Percentiles rank a stretch among this genome's conserved stretches.
Evolutionary conservation across 306 rosid genomes (phyloP).

Genomic region (Leucaena leucocephala): DNA sequence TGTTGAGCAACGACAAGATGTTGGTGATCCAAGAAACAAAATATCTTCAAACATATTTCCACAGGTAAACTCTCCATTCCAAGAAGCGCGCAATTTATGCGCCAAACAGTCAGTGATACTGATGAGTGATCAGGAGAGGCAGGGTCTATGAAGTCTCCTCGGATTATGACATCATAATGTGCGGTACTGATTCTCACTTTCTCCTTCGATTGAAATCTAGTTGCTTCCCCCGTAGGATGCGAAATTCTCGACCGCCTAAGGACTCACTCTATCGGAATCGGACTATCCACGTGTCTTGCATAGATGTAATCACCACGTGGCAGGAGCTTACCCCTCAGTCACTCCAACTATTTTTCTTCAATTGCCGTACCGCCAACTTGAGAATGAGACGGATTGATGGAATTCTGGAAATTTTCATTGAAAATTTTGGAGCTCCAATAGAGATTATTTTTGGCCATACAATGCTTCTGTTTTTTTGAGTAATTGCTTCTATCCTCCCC

Average conservation of each 20-base stretch:
- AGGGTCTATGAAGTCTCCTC: background rate
- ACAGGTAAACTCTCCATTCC: slow-evolving; percentile 63
- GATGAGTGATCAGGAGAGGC: background rate
- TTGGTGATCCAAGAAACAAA: slow-evolving; percentile 62
- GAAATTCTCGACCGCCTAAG: background rate
- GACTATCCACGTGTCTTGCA: background rate
- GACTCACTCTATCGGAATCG: slow-evolving; percentile 12
- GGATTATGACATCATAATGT: slow-evolving; percentile 5
- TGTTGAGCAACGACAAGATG: slow-evolving; percentile 60
- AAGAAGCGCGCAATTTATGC: slow-evolving; percentile 15
- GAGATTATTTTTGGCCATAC: no score
- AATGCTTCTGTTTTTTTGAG: no score
- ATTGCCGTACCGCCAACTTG: background rate
- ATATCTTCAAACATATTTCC: slow-evolving; percentile 59
- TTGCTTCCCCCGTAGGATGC: background rate
- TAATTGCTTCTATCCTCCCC: no score
- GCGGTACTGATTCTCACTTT: background rate
- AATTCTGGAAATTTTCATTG: background rate
- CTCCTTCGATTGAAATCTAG: slow-evolving; percentile 6
- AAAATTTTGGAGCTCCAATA: background rate
- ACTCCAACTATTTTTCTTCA: background rate
- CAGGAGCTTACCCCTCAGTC: background rate
- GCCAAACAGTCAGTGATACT: slow-evolving; percentile 10
- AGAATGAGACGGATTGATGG: background rate
- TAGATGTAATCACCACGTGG: background rate